Evolutionary conservation across 2,329 filamentous ascomycete species (phyloP), one percentile per base, ranked within the genome.

Genomic region (Colletotrichum echinochloae): DNA sequence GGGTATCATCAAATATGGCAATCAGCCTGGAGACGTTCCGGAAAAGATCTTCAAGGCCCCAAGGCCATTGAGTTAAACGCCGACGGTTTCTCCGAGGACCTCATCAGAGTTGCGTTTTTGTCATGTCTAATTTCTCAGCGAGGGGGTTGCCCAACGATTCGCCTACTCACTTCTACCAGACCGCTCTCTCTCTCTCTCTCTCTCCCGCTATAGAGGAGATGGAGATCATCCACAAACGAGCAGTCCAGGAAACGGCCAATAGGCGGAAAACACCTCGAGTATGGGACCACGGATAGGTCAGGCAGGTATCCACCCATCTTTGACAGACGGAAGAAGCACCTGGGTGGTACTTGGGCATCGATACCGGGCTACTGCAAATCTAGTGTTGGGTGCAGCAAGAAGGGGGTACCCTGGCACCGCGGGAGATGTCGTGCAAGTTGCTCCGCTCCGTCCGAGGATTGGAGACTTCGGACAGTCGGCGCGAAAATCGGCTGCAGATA

Each of bases 391-490:
- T 51, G 70, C 59, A 41, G 68, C 52, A 51, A 63, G 48, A 33
- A 49, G 41, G 46, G 66, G 39, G 61, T 70, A 72, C 52, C 52
- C 60, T 66, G 56, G 57, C 60, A 72, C 48, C 66, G 61, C 66
- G 49, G 70, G 52, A 60, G 41, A 73, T 72, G 71, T 68, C 60
- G 55, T 72, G 65, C 52, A 60, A 71, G 60, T 44, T 55, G 48
- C 41, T 55, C 51, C 62, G 62, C 49, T 66, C 49, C 66, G 62
- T 60, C 26, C n/a, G 57, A 67, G 64, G 44, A 35, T 54, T 52
- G 28, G 59, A 52, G 57, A 59, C 46, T 64, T 52, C 33, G 39
- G 26, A 52, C 48, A 59, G 28, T 59, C 39, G 51, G 44, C 44
- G 64, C 37, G 44, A 48, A 57, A 41, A 46, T 30, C 63, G 65